Percentiles rank a stretch among this genome's conserved stretches.
These are phyloP conservation scores for Cercospora zeae-maydis DNA, from an alignment of 2,329 filamentous ascomycete species.

Conservation along the genomic window DNA sequence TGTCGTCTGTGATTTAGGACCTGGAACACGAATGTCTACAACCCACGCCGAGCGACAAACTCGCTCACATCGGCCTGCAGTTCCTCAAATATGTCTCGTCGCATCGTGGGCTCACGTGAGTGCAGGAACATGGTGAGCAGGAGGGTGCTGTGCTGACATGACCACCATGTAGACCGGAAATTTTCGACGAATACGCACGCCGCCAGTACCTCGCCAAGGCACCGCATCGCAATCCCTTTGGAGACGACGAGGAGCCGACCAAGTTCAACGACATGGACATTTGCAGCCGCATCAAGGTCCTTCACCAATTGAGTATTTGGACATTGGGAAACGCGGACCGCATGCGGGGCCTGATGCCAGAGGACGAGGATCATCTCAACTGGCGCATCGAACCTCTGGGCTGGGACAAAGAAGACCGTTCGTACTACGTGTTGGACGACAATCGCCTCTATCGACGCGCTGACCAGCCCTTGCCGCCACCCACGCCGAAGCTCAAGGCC, in stretches of 20 bases:
- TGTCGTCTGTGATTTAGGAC: slow-evolving; percentile 54
- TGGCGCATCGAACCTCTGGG: slow-evolving; percentile 74
- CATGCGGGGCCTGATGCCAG: slow-evolving; percentile 79
- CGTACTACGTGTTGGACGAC: slow-evolving; percentile 89
- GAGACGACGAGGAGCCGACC: slow-evolving; percentile 65
- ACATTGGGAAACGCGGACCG: slow-evolving; percentile 82
- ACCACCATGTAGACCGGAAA: slow-evolving; percentile 62
- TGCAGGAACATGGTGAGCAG: slow-evolving; percentile 22
- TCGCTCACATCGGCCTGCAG: slow-evolving; percentile 78
- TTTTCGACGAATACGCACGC: slow-evolving; percentile 90
- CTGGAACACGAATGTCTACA: slow-evolving; percentile 86
- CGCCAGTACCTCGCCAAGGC: slow-evolving; percentile 84
- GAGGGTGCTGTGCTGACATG: neutral
- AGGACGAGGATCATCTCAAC: slow-evolving; percentile 58
- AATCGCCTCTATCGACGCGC: slow-evolving; percentile 86
- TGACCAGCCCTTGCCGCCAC: slow-evolving; percentile 63
- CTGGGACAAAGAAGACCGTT: slow-evolving; percentile 82
- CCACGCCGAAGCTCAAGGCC: slow-evolving; percentile 47
- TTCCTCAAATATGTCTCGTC: slow-evolving; percentile 92
- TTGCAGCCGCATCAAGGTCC: slow-evolving; percentile 73
- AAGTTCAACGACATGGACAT: slow-evolving; percentile 80
- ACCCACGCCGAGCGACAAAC: slow-evolving; percentile 64
- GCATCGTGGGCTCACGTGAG: slow-evolving; percentile 86
- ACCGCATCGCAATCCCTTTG: slow-evolving; percentile 78
- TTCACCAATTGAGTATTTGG: slow-evolving; percentile 89